Base-by-base conservation (phyloP, 208 protist species). In the Porcisia deanei region DNA sequence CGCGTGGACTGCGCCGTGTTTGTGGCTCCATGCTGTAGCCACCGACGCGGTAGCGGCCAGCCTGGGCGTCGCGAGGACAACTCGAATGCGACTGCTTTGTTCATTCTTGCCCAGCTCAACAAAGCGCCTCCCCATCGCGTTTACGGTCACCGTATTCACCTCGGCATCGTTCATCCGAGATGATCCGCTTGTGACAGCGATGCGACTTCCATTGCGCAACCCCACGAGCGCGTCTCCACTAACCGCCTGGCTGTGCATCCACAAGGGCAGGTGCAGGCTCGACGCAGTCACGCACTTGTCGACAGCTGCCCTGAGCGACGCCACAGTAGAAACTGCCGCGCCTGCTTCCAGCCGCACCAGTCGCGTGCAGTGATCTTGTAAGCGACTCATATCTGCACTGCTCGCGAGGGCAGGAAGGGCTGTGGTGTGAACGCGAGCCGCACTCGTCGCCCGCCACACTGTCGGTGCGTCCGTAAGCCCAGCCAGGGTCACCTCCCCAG, bases 401-500 rank as follows among this genome's bases (percentile, higher is more conserved):
- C 63, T 47, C 22, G 18, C 16, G 39, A 77, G 25, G 18, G 68
- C 16, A 1, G 85, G 81, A n/a, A 82, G 49, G 8, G 16, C 63
- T 16, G 65, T 59, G 0, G 74, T 43, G 60, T 65, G 39, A n/a
- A 34, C 55, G 2, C 16, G 18, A 55, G 77, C 75, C 61, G 72
- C 73, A 7, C 53, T 41, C 0, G 10, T 52, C 18, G 81, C 71
- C 22, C 41, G 43, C 78, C 79, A 88, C 55, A 71, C 68, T 54
- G 85, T 85, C 49, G 85, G 85, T n/a, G 71, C 60, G 5, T 37
- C 30, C 37, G 76, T 79, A 6, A 16, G 69, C 4, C 83, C 83
- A 7, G 39, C 30, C 59, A 87, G 54, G 0, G 30, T 10, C 49
- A 79, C 83, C 58, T 76, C 70, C 2, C 85, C 85, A 5, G 68